Evolutionary conservation across 805 yeast species (phyloP).

Genomic region (Ogataea sp.): DNA sequence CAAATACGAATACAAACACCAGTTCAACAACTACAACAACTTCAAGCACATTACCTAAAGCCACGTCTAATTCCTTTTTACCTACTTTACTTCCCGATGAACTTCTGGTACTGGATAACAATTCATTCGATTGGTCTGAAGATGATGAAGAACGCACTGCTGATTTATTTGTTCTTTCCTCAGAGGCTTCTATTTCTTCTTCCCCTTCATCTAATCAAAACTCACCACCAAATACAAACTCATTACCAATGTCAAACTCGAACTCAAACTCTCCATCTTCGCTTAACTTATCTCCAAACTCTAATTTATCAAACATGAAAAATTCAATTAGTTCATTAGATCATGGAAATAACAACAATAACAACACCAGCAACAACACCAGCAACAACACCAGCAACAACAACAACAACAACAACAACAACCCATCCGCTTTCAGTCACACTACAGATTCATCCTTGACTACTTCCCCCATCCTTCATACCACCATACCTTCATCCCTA

Average conservation of each 20-base stretch:
- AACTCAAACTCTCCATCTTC: background rate
- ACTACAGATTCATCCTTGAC: conserved; percentile 14
- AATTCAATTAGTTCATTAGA: conserved; percentile 11
- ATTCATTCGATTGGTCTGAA: conserved; percentile 56
- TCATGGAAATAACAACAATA: conserved; percentile 1
- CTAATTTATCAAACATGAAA: conserved; percentile 3
- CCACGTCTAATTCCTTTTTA: conserved; percentile 3
- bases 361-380: conserved; percentile 1
- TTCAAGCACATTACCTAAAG: background rate
- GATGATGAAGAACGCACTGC: conserved; percentile 31
- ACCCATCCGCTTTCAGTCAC: too few species aligned
- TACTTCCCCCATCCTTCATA: conserved; percentile 16
- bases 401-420: too few species aligned
- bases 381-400: conserved; percentile 2
- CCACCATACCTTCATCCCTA: conserved; percentile 8
- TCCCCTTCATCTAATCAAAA: conserved; percentile 1
- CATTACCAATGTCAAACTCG: too few species aligned
- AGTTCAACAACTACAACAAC: background rate
- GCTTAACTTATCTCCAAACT: conserved; percentile 1
- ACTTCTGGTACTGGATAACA: conserved; percentile 21
- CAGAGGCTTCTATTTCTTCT: conserved; percentile 5
- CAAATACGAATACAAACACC: background rate
- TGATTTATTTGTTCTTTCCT: background rate
- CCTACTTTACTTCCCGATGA: conserved; percentile 20
- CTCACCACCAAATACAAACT: too few species aligned